Base-by-base conservation (phyloP, 1,284 basidiomycete genomes). In the Puccinia novopanici region DNA sequence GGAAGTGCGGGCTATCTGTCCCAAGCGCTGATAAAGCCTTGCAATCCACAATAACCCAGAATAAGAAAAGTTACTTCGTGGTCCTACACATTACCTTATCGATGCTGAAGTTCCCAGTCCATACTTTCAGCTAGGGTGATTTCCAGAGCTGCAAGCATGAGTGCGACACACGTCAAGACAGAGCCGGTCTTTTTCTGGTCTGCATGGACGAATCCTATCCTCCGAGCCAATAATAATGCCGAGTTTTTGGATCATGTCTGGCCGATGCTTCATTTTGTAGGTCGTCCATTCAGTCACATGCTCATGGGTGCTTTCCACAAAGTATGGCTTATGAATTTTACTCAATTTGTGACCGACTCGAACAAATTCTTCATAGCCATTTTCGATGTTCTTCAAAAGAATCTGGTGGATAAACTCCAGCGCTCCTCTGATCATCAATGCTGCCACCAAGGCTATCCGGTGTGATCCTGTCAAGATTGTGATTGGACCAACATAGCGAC, bases 151-250 rank as follows among this genome's bases (percentile, higher is more conserved):
- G 89, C 89, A 84, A 91, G 90, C 15, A 93, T 93, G 0, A 89
- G 89, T 9, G 93, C 94, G 24, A 92, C 92, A 0, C 81, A 93
- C 93, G 17, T 88, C 87, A 80, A 88, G 87, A 8, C 88, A 30
- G 90, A 91, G 65, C 95, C 92, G 84, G 89, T 92, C 12, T 98
- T 94, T 88, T 98, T 97, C 88, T 96, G 91, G 86, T 90, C 93
- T 1, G 88, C 90, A 72, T 97, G 95, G 95, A 85, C 86, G 19
- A 89, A 92, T 70, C 88, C 89, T 57, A 87, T 94, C 50, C 93
- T 93, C 17, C 83, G 90, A 37, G 92, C 91, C 84, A 87, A 87
- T 1, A 88, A 88, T 0, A 84, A 90, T 73, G 90, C 91, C 65
- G 93, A 95, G 83, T 85, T 95, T 37, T 82, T 87, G 19, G 72